These are phyloP conservation scores for Populus ilicifolia DNA, from an alignment of 345 rosid genomes.

Conservation along the genomic window DNA sequence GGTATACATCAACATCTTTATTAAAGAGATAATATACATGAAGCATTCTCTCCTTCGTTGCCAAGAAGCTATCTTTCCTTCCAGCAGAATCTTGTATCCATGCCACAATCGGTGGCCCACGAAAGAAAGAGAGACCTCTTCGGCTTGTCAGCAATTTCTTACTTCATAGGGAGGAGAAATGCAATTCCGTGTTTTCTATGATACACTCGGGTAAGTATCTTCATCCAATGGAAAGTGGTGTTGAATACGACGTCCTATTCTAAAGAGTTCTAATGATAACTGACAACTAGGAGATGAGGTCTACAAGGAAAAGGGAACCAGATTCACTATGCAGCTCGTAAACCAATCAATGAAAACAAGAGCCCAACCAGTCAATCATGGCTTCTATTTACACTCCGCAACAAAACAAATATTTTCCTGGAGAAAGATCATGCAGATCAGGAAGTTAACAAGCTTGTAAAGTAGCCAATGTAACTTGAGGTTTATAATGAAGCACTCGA, in stretches of 20 bases:
- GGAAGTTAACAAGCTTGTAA: neutral
- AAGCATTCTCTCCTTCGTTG: slow-evolving; percentile 9
- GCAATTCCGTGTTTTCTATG: neutral
- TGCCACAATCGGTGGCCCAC: neutral
- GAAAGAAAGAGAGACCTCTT: slow-evolving; percentile 2
- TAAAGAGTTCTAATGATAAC: neutral
- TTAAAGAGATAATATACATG: slow-evolving; percentile 27
- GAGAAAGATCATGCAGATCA: slow-evolving; percentile 2
- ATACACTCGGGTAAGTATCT: slow-evolving; percentile 10
- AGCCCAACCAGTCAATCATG: slow-evolving; percentile 18
- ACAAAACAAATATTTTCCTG: slow-evolving; percentile 27
- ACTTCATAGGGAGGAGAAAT: neutral
- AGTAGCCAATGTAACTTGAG: neutral
- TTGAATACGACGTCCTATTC: slow-evolving; percentile 11
- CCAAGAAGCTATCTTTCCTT: slow-evolving; percentile 18
- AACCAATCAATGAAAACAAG: slow-evolving; percentile 21
- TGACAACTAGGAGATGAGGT: slow-evolving; percentile 7
- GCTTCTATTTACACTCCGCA: slow-evolving; percentile 28
- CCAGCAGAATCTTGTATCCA: slow-evolving; percentile 15
- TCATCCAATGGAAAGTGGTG: slow-evolving; percentile 7
- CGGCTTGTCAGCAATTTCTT: slow-evolving; percentile 10
- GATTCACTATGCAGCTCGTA: neutral
- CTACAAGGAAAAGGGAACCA: slow-evolving; percentile 21
- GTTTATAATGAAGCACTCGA: neutral
- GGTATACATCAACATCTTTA: slow-evolving; percentile 10